Evolutionary conservation across 768 basidiomycete genomes (phyloP).

Genomic region (Auriscalpium orientale): DNA sequence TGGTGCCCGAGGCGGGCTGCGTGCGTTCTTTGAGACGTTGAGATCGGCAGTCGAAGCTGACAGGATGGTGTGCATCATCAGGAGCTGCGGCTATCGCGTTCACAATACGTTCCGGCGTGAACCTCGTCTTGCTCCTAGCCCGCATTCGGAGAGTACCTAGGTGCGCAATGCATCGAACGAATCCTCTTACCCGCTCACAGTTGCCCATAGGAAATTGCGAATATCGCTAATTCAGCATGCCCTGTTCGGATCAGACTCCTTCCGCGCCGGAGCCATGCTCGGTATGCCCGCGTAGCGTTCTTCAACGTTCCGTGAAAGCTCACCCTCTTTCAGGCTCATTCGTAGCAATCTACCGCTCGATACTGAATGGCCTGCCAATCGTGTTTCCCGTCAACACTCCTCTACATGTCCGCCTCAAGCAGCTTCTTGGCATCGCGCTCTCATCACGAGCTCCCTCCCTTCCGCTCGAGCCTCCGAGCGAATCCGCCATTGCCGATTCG

Average conservation of each 20-base stretch:
- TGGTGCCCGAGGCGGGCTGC: constrained; percentile 59
- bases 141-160: constrained; percentile 58
- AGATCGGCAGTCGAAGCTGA: too few relatives aligned
- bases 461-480: constrained; percentile 15
- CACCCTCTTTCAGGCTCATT: constrained; percentile 51
- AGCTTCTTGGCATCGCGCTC: constrained; percentile 22
- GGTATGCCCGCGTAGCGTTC: constrained; percentile 34
- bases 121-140: constrained; percentile 71
- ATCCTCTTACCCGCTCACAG: background rate
- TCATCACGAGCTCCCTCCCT: constrained; percentile 15
- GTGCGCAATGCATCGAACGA: constrained; percentile 30
- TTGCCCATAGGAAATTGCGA: constrained; percentile 44
- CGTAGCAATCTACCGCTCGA: constrained; percentile 68
- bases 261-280: constrained; percentile 84
- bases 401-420: constrained; percentile 12
- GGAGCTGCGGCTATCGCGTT: constrained; percentile 80
- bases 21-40: constrained; percentile 36
- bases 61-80: constrained; percentile 21
- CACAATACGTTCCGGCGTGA: constrained; percentile 75
- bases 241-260: constrained; percentile 74
- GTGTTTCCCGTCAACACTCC: constrained; percentile 38
- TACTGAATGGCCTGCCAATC: constrained; percentile 73
- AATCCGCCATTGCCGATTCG: constrained; percentile 16
- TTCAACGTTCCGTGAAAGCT: background rate
- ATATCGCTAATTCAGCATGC: constrained; percentile 69